Evolutionary conservation across 106 monocot species (phyloP), one percentile per base, ranked within the genome.

Genomic region (Allium sativum): DNA sequence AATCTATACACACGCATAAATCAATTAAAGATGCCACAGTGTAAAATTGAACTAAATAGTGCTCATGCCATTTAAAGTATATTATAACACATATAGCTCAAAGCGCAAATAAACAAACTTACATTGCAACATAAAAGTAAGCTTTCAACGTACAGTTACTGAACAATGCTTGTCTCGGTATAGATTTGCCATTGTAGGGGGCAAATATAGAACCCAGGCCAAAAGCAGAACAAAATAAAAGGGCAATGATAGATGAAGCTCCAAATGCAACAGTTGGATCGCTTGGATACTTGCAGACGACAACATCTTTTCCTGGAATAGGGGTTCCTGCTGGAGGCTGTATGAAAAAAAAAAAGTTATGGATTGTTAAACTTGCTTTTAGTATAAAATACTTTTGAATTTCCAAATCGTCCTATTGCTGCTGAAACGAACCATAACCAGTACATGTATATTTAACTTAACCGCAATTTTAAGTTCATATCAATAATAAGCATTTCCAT

Each of bases 241-340:
- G 58, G 22, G 83, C 31, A 4, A 79, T 50, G 1, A 71, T 43
- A 3, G 89, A 76, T 40, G 86, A 46, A 43, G 45, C 44, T 52
- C 93, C 89, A n/a, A 89, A 51, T 31, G 70, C 57, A n/a, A 86
- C 62, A 2, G 78, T 66, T 21, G 76, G 85, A 67, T 94, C 93
- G 7, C 18, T 59, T 45, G 93, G 93, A 55, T 68, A 94, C 45
- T 74, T 80, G 83, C 93, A 94, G 48, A 86, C 74, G 17, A 85
- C 58, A 1, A 76, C 85, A 55, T 48, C 85, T 68, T 70, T 76
- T 58, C 68, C 78, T 77, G 57, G 59, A 54, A 93, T 74, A 48
- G 88, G 73, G 45, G 72, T 85, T 64, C 88, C 93, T 21, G 1
- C 51, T 42, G 77, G 41, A 44, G 93, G 88, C 93, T 88, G 67